Evolutionary conservation across 176 grass and related monocot species (phyloP).

Genomic region (Poa pratensis): DNA sequence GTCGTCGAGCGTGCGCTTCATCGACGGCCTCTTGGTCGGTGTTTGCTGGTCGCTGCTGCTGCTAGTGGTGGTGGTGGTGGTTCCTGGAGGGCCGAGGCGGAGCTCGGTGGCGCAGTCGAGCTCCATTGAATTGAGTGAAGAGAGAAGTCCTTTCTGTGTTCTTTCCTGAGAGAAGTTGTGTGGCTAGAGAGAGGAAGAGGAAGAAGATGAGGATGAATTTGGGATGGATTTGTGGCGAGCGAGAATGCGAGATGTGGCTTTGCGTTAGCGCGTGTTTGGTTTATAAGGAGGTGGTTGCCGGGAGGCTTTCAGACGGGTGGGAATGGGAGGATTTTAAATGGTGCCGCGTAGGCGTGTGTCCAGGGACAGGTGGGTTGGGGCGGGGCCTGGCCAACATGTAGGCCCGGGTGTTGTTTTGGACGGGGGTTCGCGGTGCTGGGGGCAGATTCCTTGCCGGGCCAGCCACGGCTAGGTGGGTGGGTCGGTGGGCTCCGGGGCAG

Average conservation of each 20-base stretch:
- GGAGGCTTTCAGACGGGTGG: not conserved
- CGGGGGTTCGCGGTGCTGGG: not conserved
- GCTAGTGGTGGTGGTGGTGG: not conserved
- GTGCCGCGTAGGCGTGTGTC: conserved; percentile 47
- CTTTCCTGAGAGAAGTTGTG: not conserved
- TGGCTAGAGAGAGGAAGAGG: too few species aligned
- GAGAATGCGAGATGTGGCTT: not conserved
- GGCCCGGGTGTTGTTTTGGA: conserved; percentile 37
- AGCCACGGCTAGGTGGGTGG: conserved; percentile 25
- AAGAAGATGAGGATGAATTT: not conserved
- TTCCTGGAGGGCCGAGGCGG: conserved; percentile 71
- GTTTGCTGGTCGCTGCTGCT: not conserved
- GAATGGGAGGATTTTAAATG: conserved; percentile 27
- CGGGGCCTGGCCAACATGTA: conserved; percentile 47
- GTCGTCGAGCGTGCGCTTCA: conserved; percentile 49
- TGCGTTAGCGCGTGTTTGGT: not conserved
- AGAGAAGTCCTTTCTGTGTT: not conserved
- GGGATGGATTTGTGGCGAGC: not conserved
- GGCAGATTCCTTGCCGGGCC: conserved; percentile 49
- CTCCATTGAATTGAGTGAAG: conserved; percentile 35
- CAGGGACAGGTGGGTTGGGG: conserved; percentile 13
- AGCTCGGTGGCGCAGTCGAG: conserved; percentile 76
- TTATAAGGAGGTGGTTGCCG: conserved; percentile 37
- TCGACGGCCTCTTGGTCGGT: conserved; percentile 28
- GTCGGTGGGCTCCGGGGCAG: not conserved